These are phyloP conservation scores for Erigeron canadensis DNA, from an alignment of 129 eudicot species.

Conservation along the genomic window DNA sequence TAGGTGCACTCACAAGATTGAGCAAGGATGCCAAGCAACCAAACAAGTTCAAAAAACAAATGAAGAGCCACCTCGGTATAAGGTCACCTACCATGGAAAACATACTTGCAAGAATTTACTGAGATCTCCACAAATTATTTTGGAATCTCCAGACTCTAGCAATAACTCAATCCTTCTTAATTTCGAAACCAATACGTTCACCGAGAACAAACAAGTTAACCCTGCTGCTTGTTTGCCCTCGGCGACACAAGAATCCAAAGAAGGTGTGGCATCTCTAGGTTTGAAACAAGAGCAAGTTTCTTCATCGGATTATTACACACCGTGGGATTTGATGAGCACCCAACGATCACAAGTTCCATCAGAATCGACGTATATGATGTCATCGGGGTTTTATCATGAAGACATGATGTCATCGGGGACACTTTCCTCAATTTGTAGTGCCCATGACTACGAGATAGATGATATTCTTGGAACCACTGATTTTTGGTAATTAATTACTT, in stretches of 20 bases:
- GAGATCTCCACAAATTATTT: slow-evolving; percentile 24
- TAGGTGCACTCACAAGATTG: slow-evolving; percentile 68
- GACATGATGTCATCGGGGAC: slow-evolving; percentile 8
- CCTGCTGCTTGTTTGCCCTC: slow-evolving; percentile 1
- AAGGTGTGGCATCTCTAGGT: background rate
- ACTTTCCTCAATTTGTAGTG: background rate
- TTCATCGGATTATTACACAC: background rate
- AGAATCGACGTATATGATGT: slow-evolving; percentile 8
- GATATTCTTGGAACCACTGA: slow-evolving; percentile 19
- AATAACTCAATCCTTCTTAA: slow-evolving; percentile 39
- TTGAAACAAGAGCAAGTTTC: slow-evolving; percentile 3
- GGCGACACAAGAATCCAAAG: background rate
- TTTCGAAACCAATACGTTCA: slow-evolving; percentile 24
- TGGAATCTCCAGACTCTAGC: slow-evolving; percentile 18
- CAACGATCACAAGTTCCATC: slow-evolving; percentile 10
- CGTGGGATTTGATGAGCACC: background rate
- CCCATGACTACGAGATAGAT: slow-evolving; percentile 12
- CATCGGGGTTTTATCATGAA: background rate
- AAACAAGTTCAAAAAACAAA: slow-evolving; percentile 54
- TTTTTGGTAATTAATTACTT: slow-evolving; percentile 10
- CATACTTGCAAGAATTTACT: slow-evolving; percentile 46
- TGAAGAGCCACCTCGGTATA: slow-evolving; percentile 42
- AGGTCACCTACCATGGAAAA: slow-evolving; percentile 37
- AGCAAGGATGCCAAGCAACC: slow-evolving; percentile 56
- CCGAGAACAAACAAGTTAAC: background rate